phyloP scores from a whole-genome alignment of 345 rosid genomes.

The Turnera subulata region DNA sequence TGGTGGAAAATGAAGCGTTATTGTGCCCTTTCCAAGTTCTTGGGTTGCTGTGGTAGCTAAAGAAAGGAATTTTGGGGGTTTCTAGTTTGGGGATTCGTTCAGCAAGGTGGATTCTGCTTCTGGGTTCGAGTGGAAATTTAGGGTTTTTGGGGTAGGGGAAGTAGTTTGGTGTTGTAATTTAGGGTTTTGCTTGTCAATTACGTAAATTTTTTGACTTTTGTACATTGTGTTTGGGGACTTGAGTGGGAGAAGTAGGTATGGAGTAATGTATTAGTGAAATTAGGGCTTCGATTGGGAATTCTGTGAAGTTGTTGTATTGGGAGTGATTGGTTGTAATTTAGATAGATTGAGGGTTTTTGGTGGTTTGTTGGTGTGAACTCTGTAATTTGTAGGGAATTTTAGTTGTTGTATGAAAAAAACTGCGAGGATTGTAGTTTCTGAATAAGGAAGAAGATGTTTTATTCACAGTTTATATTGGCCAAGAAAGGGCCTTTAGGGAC shows the following conservation, averaged over 20 bases:
- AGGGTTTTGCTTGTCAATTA: slow-evolving; percentile 13
- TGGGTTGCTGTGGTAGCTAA: slow-evolving; percentile 12
- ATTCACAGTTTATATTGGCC: slow-evolving; percentile 98
- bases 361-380: not conserved
- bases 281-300: not conserved
- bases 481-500: slow-evolving; percentile 99
- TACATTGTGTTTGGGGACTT: not conserved
- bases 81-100: slow-evolving; percentile 4
- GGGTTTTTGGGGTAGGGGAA: slow-evolving; percentile 3
- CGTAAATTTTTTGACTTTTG: slow-evolving; percentile 8
- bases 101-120: not conserved
- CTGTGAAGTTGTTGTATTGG: slow-evolving; percentile 10
- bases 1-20: slow-evolving; percentile 15
- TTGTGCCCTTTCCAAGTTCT: slow-evolving; percentile 6
- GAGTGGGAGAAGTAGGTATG: too few relatives aligned
- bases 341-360: not conserved
- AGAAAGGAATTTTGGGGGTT: slow-evolving; percentile 7
- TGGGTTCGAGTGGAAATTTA: slow-evolving; percentile 2
- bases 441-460: slow-evolving; percentile 62
- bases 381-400: slow-evolving; percentile 5
- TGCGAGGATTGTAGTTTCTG: not conserved
- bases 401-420: slow-evolving; percentile 23
- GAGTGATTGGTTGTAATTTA: not conserved
- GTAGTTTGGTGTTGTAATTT: not conserved
- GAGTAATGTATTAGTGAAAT: too few relatives aligned